A percentile compares a stretch with the other conserved stretches of the same genome.
These are phyloP conservation scores for Steccherinum ochraceum DNA, from an alignment of 768 basidiomycete genomes.

Conservation along the genomic window DNA sequence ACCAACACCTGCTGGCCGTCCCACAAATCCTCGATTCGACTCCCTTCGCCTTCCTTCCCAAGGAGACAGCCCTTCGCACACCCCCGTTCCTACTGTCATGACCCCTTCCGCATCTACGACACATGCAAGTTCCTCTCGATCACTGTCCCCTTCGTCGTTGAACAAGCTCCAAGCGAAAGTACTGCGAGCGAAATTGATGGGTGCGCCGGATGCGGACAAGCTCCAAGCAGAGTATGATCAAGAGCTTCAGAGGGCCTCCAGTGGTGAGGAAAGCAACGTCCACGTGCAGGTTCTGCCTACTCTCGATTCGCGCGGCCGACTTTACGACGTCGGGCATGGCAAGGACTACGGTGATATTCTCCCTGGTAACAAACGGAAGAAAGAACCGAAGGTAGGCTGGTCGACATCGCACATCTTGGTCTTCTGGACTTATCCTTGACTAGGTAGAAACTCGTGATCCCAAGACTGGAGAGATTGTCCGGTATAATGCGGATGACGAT, in stretches of 20 bases:
- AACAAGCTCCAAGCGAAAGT: conserved; percentile 94
- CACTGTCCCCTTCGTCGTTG: conserved; percentile 69
- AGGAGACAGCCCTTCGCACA: conserved; percentile 54
- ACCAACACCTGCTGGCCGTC: conserved; percentile 34
- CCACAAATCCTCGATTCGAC: conserved; percentile 42
- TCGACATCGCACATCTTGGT: conserved; percentile 2
- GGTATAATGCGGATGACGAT: conserved; percentile 91
- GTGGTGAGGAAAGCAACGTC: conserved; percentile 20
- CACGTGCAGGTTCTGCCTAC: conserved; percentile 86
- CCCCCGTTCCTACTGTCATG: conserved; percentile 89
- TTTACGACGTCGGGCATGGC: conserved; percentile 91
- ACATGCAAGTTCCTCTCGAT: conserved; percentile 33
- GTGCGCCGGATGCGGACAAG: conserved; percentile 63
- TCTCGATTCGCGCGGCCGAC: conserved; percentile 70
- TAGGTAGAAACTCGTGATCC: conserved; percentile 86
- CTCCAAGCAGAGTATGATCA: conserved; percentile 85
- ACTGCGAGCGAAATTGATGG: conserved; percentile 84
- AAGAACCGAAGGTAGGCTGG: conserved; percentile 56
- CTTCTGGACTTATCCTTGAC: not conserved
- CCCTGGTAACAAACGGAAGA: conserved; percentile 76
- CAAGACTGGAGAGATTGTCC: conserved; percentile 84
- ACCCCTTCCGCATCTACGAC: conserved; percentile 46
- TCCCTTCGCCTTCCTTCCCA: conserved; percentile 57
- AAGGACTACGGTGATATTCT: conserved; percentile 43
- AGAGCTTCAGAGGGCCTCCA: conserved; percentile 42